These are phyloP conservation scores for Kuraishia floccosa DNA, from an alignment of 805 yeast genomes.

Conservation along the genomic window DNA sequence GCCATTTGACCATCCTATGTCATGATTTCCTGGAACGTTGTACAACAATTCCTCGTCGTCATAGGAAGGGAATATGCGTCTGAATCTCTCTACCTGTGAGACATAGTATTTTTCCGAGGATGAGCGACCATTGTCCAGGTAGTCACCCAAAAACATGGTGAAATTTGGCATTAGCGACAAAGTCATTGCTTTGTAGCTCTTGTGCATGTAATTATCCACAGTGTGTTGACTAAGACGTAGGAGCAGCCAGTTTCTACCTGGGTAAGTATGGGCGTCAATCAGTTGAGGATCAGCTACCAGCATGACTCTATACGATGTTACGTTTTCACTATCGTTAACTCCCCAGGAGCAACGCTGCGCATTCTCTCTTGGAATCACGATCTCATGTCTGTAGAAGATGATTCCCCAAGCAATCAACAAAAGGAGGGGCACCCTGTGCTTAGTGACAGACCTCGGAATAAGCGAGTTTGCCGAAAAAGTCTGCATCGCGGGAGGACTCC, in stretches of 20 bases:
- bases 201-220: slow-evolving; percentile 68
- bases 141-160: slow-evolving; percentile 76
- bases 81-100: slow-evolving; percentile 55
- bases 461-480: slow-evolving; percentile 1
- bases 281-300: slow-evolving; percentile 93
- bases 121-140: slow-evolving; percentile 84
- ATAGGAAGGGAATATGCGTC: slow-evolving; percentile 35
- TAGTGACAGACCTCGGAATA: slow-evolving; percentile 1
- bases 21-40: slow-evolving; percentile 82
- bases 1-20: slow-evolving; percentile 81
- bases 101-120: slow-evolving; percentile 39
- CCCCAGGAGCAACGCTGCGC: slow-evolving; percentile 2
- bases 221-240: slow-evolving; percentile 44
- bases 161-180: slow-evolving; percentile 58
- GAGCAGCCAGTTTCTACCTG: slow-evolving; percentile 45
- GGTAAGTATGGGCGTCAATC: slow-evolving; percentile 81
- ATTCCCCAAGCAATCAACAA: slow-evolving; percentile 2
- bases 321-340: background rate
- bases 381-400: slow-evolving; percentile 1
- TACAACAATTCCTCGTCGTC: slow-evolving; percentile 2
- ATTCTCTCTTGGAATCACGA: slow-evolving; percentile 1
- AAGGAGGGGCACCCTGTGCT: slow-evolving; percentile 1
- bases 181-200: slow-evolving; percentile 62
- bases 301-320: slow-evolving; percentile 2
- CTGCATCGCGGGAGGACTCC: background rate